Base-by-base conservation (phyloP, 164 flowering plant genomes). In the Euptelea pleiosperma region DNA sequence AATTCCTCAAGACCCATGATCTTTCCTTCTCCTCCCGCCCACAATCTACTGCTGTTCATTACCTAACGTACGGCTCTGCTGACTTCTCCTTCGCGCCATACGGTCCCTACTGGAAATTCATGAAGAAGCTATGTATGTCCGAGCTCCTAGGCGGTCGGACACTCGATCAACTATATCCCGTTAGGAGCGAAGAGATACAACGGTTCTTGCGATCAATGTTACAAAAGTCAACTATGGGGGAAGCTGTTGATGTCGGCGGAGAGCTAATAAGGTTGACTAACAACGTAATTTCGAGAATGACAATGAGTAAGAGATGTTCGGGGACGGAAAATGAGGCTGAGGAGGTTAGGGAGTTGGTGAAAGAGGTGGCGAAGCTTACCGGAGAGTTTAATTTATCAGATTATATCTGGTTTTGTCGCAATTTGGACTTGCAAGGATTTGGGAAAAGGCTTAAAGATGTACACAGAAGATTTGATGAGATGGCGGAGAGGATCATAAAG, bases 81-180 rank as follows among this genome's bases (percentile, higher is more conserved):
- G 73, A 60, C 35, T 73, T 83, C 57, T 67, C 78, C 21, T 80
- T 80, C 28, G 70, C 87, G 0, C 85, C 80, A 2, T 70, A 75
- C 37, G 89, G 89, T 0, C 80, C 82, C 0, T 82, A 80, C 58
- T 83, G 89, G 92, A 79, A 73, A 25, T 78, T 75, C 67, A 64
- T 86, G 58, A 81, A 74, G 58, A 86, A 82, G 39, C 9, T 83
- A 21, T 64, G 75, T 71, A 77, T 66, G 60, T 46, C 61, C 19
- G 79, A 83, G 67, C 82, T 83, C 24, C 55, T 83, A 0, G 80
- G 87, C 1, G 52, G 56, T 16, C 59, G 67, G 6, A 71, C 56
- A 4, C 73, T 83, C 7, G 49, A 57, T 15, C 65, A 54, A 3
- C 63, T 78, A 5, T 62, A 31, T 0, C 73, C 74, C 2, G 21